These are phyloP conservation scores for Paratinospora sagittata DNA, from an alignment of 164 flowering plant species.

Conservation along the genomic window DNA sequence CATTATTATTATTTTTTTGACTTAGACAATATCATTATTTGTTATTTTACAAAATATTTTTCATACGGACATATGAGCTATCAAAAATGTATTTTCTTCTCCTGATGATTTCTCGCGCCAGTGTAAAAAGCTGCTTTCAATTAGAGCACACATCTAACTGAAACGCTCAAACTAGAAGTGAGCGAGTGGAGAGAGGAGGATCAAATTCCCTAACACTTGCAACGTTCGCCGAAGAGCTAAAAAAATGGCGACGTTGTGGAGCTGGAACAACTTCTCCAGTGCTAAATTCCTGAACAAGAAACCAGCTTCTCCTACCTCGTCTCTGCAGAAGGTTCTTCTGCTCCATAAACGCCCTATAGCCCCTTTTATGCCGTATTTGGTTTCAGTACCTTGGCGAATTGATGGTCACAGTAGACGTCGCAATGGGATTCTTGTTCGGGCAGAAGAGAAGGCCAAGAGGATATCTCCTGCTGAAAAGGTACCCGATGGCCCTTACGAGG, in stretches of 20 bases:
- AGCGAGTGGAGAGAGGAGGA: too few species aligned
- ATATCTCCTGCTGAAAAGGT: slow-evolving; percentile 15
- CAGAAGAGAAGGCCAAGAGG: slow-evolving; percentile 50
- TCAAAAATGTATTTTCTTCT: too few species aligned
- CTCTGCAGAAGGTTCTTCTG: slow-evolving; percentile 6
- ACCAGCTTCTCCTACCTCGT: slow-evolving; percentile 6
- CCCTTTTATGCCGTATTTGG: not conserved
- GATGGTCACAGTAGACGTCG: slow-evolving; percentile 8
- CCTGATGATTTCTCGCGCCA: too few species aligned
- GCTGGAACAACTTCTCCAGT: not conserved
- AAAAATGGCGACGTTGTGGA: slow-evolving; percentile 16
- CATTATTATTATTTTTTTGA: too few species aligned
- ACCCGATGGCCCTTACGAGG: slow-evolving; percentile 44
- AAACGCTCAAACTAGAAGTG: too few species aligned
- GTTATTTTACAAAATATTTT: too few species aligned
- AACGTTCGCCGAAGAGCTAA: not conserved
- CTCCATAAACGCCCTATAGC: slow-evolving; percentile 1
- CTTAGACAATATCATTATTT: too few species aligned
- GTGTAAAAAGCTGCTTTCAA: too few species aligned
- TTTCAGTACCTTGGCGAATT: slow-evolving; percentile 4
- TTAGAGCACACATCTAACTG: too few species aligned
- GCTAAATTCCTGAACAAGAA: not conserved
- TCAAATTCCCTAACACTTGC: not conserved
- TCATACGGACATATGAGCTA: too few species aligned
- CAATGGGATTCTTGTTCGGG: slow-evolving; percentile 42